Evolutionary conservation across 2,329 filamentous ascomycete genomes (phyloP), one percentile per base, ranked within the genome.

Genomic region (Penicillium sumatraense): DNA sequence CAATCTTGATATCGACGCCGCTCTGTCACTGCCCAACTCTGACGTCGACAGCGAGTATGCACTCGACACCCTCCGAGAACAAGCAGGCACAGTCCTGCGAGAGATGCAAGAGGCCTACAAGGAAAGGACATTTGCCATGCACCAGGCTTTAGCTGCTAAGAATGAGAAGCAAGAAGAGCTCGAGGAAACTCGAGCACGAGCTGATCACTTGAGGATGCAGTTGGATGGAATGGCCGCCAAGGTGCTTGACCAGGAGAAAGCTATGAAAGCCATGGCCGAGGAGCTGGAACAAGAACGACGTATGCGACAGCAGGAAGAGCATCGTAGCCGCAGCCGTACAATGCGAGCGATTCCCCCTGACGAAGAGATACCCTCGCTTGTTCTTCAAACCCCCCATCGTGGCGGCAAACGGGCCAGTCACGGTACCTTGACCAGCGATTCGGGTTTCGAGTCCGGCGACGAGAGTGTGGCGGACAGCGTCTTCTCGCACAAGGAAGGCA

Each of bases 81-180:
- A 83, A 61, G 84, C 84, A 42, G 82, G 83, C 62, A 72, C 71
- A n/a, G 71, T 85, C 1, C 74, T 87, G 42, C 72, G 76, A 50
- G 77, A 79, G 26, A 79, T 86, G 65, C 85, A 86, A 68, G 70
- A 72, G 4, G 83, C 83, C 2, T 86, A 87, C 69, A 81, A 80
- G 58, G 72, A 79, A 56, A 77, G 81, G 54, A 76, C 75, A 1
- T 76, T 79, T 49, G 75, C 77, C 26, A 72, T 87, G 40, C 76
- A 79, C 35, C 78, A 82, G 57, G 76, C 79, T 3, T 72, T 79
- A 31, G 81, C 80, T 3, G 83, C 86, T 61, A 81, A 84, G 56
- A 81, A 79, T 49, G 81, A 81, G 10, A 81, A 84, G 61, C 76
- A 78, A n/a, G 85, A 87, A 59, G 85, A 87, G 67, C 75, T 85